These are phyloP conservation scores for Blastocystis sp. DNA, from an alignment of 352 stramenopile species.

Conservation along the genomic window DNA sequence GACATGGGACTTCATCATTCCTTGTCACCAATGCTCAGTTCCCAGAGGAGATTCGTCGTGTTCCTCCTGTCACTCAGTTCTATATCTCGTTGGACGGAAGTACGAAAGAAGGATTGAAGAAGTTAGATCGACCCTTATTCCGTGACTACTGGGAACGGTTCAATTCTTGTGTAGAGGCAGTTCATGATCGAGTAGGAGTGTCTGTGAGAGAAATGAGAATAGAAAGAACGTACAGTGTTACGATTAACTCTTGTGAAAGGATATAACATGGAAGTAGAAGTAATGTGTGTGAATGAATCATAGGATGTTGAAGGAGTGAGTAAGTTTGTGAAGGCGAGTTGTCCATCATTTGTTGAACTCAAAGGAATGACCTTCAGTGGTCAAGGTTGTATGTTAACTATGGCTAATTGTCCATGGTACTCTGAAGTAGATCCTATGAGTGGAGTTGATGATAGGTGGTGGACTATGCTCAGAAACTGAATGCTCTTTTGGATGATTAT, in stretches of 20 bases:
- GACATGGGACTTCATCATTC: slow-evolving; percentile 85
- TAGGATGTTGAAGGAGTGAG: slow-evolving; percentile 55
- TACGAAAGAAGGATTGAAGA: slow-evolving; percentile 87
- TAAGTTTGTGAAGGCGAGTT: slow-evolving; percentile 70
- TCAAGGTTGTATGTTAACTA: slow-evolving; percentile 90
- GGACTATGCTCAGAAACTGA: slow-evolving; percentile 70
- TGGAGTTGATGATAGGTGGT: slow-evolving; percentile 73
- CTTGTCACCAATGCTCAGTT: slow-evolving; percentile 97
- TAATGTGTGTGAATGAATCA: slow-evolving; percentile 74
- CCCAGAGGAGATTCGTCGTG: slow-evolving; percentile 84
- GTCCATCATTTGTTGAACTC: slow-evolving; percentile 85
- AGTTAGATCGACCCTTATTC: slow-evolving; percentile 88
- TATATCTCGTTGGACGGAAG: slow-evolving; percentile 95
- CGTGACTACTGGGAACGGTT: slow-evolving; percentile 93
- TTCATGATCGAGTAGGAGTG: slow-evolving; percentile 74
- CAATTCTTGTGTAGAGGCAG: slow-evolving; percentile 77
- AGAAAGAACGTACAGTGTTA: slow-evolving; percentile 89
- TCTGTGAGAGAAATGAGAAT: neutral
- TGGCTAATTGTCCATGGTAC: slow-evolving; percentile 94
- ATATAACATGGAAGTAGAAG: slow-evolving; percentile 88
- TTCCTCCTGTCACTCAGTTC: slow-evolving; percentile 91
- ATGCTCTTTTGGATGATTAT: slow-evolving; percentile 74
- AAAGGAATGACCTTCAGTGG: slow-evolving; percentile 96
- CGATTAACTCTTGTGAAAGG: slow-evolving; percentile 93
- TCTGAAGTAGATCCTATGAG: slow-evolving; percentile 80